Evolutionary conservation across 306 rosid species (phyloP).

Genomic region (Canavalia ensiformis): DNA sequence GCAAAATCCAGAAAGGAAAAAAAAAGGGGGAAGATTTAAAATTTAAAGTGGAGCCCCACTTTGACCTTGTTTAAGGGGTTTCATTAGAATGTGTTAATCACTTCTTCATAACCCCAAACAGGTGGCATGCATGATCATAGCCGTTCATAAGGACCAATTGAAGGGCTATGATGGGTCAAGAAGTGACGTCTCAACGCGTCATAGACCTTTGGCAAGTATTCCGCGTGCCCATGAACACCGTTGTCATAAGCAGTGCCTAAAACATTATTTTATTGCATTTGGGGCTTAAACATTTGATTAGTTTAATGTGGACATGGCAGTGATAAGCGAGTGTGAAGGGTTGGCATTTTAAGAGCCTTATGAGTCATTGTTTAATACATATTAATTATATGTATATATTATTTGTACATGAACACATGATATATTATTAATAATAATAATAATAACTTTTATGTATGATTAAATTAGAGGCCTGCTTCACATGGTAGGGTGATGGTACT

Average conservation of each 20-base stretch:
- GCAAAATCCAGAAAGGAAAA: not conserved
- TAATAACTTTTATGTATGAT: not conserved
- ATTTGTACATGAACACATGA: conserved; percentile 15
- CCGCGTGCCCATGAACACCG: conserved; percentile 56
- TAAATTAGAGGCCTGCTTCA: conserved; percentile 62
- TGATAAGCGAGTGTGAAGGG: conserved; percentile 63
- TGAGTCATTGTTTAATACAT: conserved; percentile 33
- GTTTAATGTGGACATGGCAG: conserved; percentile 51
- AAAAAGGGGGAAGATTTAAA: not conserved
- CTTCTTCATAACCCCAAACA: conserved; percentile 42
- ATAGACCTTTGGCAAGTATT: conserved; percentile 52
- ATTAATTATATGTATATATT: not conserved
- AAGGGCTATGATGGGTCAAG: conserved; percentile 11
- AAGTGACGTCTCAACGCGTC: conserved; percentile 52
- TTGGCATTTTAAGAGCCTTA: conserved; percentile 51
- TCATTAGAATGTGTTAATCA: conserved; percentile 50
- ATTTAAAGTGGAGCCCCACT: conserved; percentile 54
- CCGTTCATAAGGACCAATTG: conserved; percentile 51
- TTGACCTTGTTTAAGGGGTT: conserved; percentile 50
- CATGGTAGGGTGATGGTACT: conserved; percentile 64
- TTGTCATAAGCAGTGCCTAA: conserved; percentile 43
- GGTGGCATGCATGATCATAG: conserved; percentile 51
- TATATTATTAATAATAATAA: not conserved
- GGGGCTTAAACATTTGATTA: conserved; percentile 48
- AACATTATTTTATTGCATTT: conserved; percentile 37